Percentiles rank a stretch among this genome's conserved stretches.
phyloP scores from a whole-genome alignment of 2,329 filamentous ascomycete genomes.

The Aurifilum marmelostoma region DNA sequence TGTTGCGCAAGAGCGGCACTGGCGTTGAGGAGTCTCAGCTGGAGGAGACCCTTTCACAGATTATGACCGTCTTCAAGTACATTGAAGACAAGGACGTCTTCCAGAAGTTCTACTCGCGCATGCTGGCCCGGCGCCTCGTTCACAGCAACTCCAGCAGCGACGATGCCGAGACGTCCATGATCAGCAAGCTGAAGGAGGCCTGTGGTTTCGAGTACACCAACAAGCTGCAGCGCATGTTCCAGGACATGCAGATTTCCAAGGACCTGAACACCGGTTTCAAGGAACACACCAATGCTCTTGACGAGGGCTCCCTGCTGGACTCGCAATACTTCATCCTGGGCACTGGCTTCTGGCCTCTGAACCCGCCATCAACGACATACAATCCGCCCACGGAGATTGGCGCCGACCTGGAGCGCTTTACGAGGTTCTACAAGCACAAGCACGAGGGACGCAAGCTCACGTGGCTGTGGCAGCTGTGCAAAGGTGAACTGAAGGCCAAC shows the following conservation, averaged over 20 bases:
- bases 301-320: constrained; percentile 75
- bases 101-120: constrained; percentile 98
- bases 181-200: constrained; percentile 97
- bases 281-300: constrained; percentile 68
- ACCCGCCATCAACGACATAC: constrained; percentile 84
- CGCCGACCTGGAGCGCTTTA: constrained; percentile 86
- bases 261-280: constrained; percentile 91
- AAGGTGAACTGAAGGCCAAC: constrained; percentile 92
- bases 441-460: constrained; percentile 95
- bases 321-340: constrained; percentile 91
- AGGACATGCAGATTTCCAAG: constrained; percentile 98
- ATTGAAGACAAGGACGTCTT: constrained; percentile 99
- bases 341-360: constrained; percentile 96
- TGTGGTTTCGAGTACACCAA: constrained; percentile 99
- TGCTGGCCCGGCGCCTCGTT: constrained; percentile 91
- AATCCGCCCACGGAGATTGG: constrained; percentile 83
- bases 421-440: constrained; percentile 92
- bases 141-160: constrained; percentile 95
- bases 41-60: constrained; percentile 83
- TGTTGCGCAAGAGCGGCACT: constrained; percentile 90
- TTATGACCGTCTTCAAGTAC: constrained; percentile 99
- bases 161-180: constrained; percentile 99
- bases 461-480: constrained; percentile 98
- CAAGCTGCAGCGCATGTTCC: constrained; percentile 99
- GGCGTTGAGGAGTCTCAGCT: constrained; percentile 93